Percentiles rank a stretch among this genome's conserved stretches.
Conservation (phyloP, 306 rosid genomes). For the Pachyrhizus erosus region DNA sequence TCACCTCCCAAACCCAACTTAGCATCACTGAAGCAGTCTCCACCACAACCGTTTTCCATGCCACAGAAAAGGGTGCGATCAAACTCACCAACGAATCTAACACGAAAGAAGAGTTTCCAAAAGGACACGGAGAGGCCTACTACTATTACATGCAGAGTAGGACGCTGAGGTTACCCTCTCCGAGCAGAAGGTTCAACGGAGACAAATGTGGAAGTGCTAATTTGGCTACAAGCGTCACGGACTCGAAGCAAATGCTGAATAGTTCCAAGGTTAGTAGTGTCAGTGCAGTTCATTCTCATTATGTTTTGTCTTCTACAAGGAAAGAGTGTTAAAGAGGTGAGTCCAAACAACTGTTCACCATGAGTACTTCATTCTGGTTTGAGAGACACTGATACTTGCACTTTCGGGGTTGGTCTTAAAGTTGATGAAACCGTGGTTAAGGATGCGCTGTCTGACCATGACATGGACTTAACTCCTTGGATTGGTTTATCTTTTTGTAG, state of each 20-base stretch:
- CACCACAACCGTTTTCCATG: constrained; percentile 5
- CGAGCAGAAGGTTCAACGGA: constrained; percentile 57
- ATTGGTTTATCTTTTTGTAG: constrained; percentile 90
- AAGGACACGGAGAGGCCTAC: constrained; percentile 40
- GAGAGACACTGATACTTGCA: constrained; percentile 57
- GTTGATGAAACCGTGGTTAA: constrained; percentile 66
- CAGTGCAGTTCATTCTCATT: constrained; percentile 29
- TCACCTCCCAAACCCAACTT: constrained; percentile 11
- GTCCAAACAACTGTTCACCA: constrained; percentile 47
- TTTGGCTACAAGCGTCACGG: not conserved
- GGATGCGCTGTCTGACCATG: constrained; percentile 51
- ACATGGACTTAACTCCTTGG: constrained; percentile 62
- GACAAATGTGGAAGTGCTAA: constrained; percentile 38
- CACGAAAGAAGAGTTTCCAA: constrained; percentile 80
- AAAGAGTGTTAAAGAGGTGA: constrained; percentile 44
- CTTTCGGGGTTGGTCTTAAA: constrained; percentile 57
- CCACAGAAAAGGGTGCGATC: constrained; percentile 74
- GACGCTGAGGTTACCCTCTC: constrained; percentile 65
- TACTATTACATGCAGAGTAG: constrained; percentile 36
- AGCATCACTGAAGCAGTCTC: constrained; percentile 10
- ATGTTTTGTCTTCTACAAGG: constrained; percentile 19
- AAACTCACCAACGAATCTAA: constrained; percentile 57
- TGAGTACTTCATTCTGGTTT: constrained; percentile 41
- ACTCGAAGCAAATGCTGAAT: constrained; percentile 37
- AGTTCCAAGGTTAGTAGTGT: constrained; percentile 33